phyloP scores from a whole-genome alignment of 768 basidiomycete species.

The Lactarius vividus region DNA sequence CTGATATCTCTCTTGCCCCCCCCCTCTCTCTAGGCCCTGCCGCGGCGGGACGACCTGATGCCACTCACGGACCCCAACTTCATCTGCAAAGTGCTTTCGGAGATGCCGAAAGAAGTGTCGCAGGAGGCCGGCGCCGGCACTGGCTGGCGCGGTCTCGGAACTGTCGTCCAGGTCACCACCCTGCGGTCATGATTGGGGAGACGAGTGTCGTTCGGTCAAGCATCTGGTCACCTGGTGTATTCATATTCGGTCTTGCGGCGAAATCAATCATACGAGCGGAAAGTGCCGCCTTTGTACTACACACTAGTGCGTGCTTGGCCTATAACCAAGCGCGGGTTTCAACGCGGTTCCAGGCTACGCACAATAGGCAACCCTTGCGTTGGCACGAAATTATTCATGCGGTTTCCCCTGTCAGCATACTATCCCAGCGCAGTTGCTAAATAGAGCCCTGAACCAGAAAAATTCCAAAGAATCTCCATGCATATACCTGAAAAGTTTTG shows the following conservation, averaged over 20 bases:
- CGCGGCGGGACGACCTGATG: slow-evolving; percentile 74
- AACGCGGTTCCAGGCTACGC: too few relatives aligned
- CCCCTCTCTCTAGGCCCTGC: slow-evolving; percentile 50
- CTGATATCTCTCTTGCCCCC: background rate
- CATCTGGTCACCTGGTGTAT: background rate
- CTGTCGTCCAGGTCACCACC: slow-evolving; percentile 52
- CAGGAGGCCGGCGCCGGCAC: slow-evolving; percentile 69
- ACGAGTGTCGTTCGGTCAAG: background rate
- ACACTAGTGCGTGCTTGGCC: background rate
- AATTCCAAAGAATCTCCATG: background rate
- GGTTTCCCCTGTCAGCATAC: too few relatives aligned
- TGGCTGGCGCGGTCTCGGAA: slow-evolving; percentile 81
- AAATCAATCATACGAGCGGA: background rate
- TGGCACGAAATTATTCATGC: too few relatives aligned
- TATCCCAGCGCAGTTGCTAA: background rate
- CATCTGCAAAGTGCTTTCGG: slow-evolving; percentile 68
- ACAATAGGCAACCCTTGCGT: too few relatives aligned
- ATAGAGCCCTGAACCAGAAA: background rate
- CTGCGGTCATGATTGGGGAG: slow-evolving; percentile 29
- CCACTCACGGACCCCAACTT: slow-evolving; percentile 86
- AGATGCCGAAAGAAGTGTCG: slow-evolving; percentile 55
- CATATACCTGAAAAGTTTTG: background rate
- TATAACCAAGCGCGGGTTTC: background rate
- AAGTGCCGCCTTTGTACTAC: slow-evolving; percentile 1
- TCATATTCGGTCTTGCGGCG: background rate